Evolutionary conservation across 805 yeast species (phyloP), one percentile per base, ranked within the genome.

Genomic region (Saccharomycodes ludwigii): DNA sequence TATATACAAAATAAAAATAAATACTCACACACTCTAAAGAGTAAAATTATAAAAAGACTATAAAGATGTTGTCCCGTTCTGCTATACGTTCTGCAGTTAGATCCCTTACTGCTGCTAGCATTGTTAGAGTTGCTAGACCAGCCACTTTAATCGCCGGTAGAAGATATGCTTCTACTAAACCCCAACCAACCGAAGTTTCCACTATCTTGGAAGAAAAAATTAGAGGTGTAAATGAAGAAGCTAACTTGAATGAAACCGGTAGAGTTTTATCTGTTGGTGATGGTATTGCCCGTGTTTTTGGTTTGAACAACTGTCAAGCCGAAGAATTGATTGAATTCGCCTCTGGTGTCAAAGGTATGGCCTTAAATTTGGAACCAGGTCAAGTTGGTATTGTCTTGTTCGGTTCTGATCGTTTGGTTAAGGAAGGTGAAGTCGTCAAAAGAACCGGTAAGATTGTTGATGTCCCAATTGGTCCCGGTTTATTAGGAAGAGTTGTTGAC

Each of bases 251-350:
- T 67, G 98, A 91, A 72, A 93, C 98, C 61, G 99, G 99, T 66
- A 84, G 95, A 71, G 98, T 91, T 59, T 74, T 91, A 61, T 80
- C 96, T 50, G 95, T 91, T 60, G 98, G 98, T 81, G 99, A 91
- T 69, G 99, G 99, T 91, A 91, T 91, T 63, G 99, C 98, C 65
- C 93, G 97, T 77, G 95, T 91, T 59, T 91, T 82, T 71, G 99
- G 99, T 71, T 73, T 91, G 58, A 91, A 86, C 91, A 91, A 91
- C 76, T 78, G 85, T 68, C 97, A 88, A 76, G 98, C 98, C 61
- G 98, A 91, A 73, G 99, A 91, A 73, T 76, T 91, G 65, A 96
- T 91, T 58, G 98, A 91, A 72, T 93, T 91, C 73, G 73, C 95
- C 41, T 84, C 98, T 40, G 98, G 99, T 74, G 97, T 88, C 56